Conservation (phyloP, 306 rosid genomes). For the Bauhinia variegata region DNA sequence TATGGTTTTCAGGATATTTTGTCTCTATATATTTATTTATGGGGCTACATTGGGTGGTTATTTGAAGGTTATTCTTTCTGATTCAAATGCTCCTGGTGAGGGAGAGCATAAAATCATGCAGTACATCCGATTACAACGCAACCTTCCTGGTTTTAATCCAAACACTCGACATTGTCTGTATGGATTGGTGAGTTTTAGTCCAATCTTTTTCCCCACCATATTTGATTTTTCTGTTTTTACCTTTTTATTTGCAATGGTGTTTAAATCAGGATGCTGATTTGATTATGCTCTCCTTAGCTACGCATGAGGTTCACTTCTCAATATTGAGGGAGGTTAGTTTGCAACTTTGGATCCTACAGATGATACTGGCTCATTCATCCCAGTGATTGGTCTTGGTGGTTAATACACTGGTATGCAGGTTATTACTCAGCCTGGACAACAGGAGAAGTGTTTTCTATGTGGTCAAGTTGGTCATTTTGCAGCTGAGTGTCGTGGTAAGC, state of each 20-base stretch:
- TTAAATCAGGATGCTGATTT: slow-evolving; percentile 90
- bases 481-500: slow-evolving; percentile 83
- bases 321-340: slow-evolving; percentile 92
- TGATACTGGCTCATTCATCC: slow-evolving; percentile 35
- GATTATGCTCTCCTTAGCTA: slow-evolving; percentile 90
- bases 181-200: slow-evolving; percentile 77
- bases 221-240: slow-evolving; percentile 10
- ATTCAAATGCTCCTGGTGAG: slow-evolving; percentile 94
- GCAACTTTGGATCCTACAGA: slow-evolving; percentile 24
- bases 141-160: slow-evolving; percentile 83
- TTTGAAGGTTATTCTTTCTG: slow-evolving; percentile 98
- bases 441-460: slow-evolving; percentile 82
- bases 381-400: slow-evolving; percentile 37
- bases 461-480: slow-evolving; percentile 97
- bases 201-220: slow-evolving; percentile 15
- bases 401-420: slow-evolving; percentile 57
- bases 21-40: slow-evolving; percentile 64
- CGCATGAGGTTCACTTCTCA: slow-evolving; percentile 94
- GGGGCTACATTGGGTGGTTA: slow-evolving; percentile 67
- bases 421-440: slow-evolving; percentile 83
- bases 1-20: slow-evolving; percentile 61
- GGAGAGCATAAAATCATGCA: slow-evolving; percentile 95
- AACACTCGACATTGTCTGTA: slow-evolving; percentile 86
- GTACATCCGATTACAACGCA: slow-evolving; percentile 80
- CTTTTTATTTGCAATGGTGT: slow-evolving; percentile 18